Conservation (phyloP, 2,329 filamentous ascomycete genomes). For the Dothidotthia symphoricarpi region DNA sequence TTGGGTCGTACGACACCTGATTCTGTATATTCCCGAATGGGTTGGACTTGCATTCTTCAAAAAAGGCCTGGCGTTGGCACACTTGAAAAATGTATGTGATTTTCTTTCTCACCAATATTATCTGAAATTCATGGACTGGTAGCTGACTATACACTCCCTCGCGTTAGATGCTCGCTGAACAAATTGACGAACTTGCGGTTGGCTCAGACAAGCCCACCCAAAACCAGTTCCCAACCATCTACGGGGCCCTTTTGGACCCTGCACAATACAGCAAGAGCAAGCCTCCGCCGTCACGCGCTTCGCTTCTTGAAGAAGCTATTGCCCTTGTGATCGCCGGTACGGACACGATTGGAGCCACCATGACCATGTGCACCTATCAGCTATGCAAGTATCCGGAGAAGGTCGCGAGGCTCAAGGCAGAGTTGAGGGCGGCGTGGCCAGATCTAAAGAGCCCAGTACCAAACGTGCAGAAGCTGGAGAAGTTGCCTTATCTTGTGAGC, state of each 20-base stretch:
- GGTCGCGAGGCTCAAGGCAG: conserved; percentile 38
- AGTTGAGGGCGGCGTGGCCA: conserved; percentile 43
- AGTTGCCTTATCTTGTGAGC: conserved; percentile 34
- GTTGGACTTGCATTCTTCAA: too few species aligned
- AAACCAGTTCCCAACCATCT: conserved; percentile 39
- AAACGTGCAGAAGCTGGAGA: conserved; percentile 37
- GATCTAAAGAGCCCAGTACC: conserved; percentile 27
- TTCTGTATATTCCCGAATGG: too few species aligned
- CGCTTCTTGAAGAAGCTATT: conserved; percentile 48
- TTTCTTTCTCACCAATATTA: neutral
- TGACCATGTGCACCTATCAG: conserved; percentile 46
- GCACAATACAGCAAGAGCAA: conserved; percentile 34
- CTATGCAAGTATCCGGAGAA: conserved; percentile 39
- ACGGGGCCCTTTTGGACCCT: conserved; percentile 38
- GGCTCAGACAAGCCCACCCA: conserved; percentile 33
- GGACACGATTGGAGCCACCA: conserved; percentile 46
- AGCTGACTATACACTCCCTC: neutral
- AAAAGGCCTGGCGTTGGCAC: too few species aligned
- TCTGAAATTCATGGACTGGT: neutral
- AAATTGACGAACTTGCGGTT: conserved; percentile 33
- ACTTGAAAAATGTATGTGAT: conserved; percentile 32
- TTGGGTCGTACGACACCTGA: too few species aligned
- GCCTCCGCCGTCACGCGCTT: conserved; percentile 31
- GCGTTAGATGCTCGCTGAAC: conserved; percentile 26
- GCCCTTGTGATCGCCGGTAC: conserved; percentile 50